A percentile compares a stretch with the other conserved stretches of the same genome.
These are phyloP conservation scores for Rhododendron mucronatum DNA, from an alignment of 148 eudicot genomes.

Conservation along the genomic window DNA sequence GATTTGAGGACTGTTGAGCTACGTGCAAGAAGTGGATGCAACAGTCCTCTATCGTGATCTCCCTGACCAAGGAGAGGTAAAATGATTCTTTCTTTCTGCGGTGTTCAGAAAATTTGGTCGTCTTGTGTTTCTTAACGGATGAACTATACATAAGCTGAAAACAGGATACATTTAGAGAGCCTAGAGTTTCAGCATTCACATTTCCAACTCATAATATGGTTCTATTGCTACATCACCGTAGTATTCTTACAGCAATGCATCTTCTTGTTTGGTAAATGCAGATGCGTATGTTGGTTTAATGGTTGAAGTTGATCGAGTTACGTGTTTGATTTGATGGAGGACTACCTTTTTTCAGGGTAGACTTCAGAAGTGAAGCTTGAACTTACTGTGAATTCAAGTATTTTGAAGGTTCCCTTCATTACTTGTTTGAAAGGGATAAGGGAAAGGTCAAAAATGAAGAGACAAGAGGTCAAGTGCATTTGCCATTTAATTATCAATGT, in stretches of 20 bases:
- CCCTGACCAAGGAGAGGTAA: background rate
- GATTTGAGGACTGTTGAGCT: conserved; percentile 74
- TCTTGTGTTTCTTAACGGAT: background rate
- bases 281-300: background rate
- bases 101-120: background rate
- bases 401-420: background rate
- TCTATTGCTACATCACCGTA: background rate
- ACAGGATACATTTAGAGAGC: background rate
- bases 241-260: background rate
- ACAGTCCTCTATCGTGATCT: background rate
- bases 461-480: background rate
- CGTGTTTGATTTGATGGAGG: background rate
- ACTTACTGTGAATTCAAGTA: background rate
- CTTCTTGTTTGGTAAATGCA: background rate
- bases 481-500: background rate
- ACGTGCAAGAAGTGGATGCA: conserved; percentile 24
- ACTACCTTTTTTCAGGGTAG: background rate
- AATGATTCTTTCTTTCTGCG: background rate
- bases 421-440: background rate
- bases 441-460: background rate
- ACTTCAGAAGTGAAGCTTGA: background rate
- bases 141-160: background rate
- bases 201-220: background rate
- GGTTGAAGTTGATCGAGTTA: too few relatives aligned
- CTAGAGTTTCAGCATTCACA: background rate